Evolutionary conservation across 495 filamentous ascomycete genomes (phyloP).

Genomic region (Alectoria sarmentosa): DNA sequence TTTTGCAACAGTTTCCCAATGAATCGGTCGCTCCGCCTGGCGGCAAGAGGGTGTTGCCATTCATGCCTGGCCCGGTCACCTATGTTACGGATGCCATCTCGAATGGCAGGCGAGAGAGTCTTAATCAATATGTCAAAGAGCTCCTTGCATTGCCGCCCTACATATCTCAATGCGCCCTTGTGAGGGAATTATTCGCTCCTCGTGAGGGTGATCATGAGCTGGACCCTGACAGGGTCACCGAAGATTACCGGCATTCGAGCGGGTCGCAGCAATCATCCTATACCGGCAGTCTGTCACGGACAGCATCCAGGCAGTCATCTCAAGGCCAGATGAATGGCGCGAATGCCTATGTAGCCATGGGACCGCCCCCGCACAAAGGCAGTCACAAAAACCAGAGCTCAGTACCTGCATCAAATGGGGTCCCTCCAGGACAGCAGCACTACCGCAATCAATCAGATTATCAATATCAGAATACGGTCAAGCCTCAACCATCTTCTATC

Average conservation of each 20-base stretch:
- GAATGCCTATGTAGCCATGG: slow-evolving; percentile 46
- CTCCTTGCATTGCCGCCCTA: slow-evolving; percentile 75
- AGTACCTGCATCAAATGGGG: slow-evolving; percentile 36
- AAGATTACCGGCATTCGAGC: slow-evolving; percentile 62
- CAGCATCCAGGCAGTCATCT: slow-evolving; percentile 68
- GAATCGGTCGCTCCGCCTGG: slow-evolving; percentile 80
- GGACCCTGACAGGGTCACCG: slow-evolving; percentile 56
- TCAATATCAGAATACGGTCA: slow-evolving; percentile 42
- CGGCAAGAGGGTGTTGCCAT: slow-evolving; percentile 78
- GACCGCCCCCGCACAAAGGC: slow-evolving; percentile 43
- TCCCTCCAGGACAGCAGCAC: slow-evolving; percentile 28
- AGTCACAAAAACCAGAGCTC: slow-evolving; percentile 50
- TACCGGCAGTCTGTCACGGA: slow-evolving; percentile 41
- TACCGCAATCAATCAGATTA: slow-evolving; percentile 37
- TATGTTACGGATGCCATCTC: slow-evolving; percentile 97
- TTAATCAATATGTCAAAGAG: slow-evolving; percentile 92
- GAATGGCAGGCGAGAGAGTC: slow-evolving; percentile 79
- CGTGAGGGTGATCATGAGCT: slow-evolving; percentile 90
- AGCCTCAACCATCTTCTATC: slow-evolving; percentile 65
- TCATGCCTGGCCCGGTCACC: slow-evolving; percentile 96
- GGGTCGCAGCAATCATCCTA: slow-evolving; percentile 66
- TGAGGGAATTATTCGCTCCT: slow-evolving; percentile 85
- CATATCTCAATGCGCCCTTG: slow-evolving; percentile 73
- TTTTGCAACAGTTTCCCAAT: slow-evolving; percentile 86
- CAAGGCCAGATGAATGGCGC: slow-evolving; percentile 55